Percentiles rank a stretch among this genome's conserved stretches.
Evolutionary conservation across 2,329 filamentous ascomycete genomes (phyloP).

Genomic region (Aureobasidium mangrovei): DNA sequence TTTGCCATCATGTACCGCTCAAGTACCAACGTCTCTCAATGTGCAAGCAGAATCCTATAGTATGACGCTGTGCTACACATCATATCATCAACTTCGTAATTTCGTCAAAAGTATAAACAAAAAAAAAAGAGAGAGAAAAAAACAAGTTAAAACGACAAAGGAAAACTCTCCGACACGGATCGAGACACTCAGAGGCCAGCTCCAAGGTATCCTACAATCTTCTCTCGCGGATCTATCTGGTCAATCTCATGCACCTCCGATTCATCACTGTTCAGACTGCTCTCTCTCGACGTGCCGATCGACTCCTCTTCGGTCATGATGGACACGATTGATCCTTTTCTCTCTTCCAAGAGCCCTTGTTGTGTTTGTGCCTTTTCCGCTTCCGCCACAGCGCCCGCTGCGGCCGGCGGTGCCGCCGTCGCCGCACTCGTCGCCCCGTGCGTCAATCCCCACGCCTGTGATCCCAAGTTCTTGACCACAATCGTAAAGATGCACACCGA

Average conservation of each 20-base stretch:
- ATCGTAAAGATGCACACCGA: constrained; percentile 20
- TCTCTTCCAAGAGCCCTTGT: background rate
- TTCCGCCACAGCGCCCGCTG: background rate
- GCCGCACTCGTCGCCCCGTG: background rate
- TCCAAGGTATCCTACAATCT: constrained; percentile 9
- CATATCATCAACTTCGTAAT: too few relatives aligned
- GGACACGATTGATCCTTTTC: constrained; percentile 3
- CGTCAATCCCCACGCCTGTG: constrained; percentile 17
- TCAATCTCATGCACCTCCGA: constrained; percentile 13
- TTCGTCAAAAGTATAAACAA: too few relatives aligned
- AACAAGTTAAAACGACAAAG: too few relatives aligned
- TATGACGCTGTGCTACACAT: too few relatives aligned
- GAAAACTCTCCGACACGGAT: too few relatives aligned
- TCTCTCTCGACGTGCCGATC: too few relatives aligned
- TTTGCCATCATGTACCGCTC: too few relatives aligned
- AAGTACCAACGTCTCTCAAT: too few relatives aligned
- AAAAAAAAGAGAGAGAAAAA: too few relatives aligned
- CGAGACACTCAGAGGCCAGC: background rate
- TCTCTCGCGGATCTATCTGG: background rate
- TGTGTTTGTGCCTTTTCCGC: background rate
- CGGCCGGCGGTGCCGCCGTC: background rate
- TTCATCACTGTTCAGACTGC: background rate
- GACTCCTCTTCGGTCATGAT: constrained; percentile 5
- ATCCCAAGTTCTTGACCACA: constrained; percentile 20
- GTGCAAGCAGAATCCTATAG: too few relatives aligned